Base-by-base conservation (phyloP, 2,329 filamentous ascomycete genomes). In the Trichoderma pleuroti region DNA sequence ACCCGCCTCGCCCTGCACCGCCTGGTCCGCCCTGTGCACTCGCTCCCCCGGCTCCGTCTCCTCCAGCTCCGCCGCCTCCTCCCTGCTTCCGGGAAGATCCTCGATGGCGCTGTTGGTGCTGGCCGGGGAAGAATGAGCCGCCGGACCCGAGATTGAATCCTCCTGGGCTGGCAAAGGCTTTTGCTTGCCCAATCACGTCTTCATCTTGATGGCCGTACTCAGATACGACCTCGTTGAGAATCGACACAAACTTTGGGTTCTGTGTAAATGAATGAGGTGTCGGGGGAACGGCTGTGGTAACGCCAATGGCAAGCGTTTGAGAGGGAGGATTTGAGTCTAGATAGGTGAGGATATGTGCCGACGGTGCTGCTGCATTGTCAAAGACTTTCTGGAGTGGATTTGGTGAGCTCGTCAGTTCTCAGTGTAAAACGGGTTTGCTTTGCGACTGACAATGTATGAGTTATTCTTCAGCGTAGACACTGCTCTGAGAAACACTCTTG, bases 11-110 rank as follows among this genome's bases (percentile, higher is more conserved):
- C 2, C 88, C 88, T 2, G 81, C 87, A 11, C 88, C 87, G 1
- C 88, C 88, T 1, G 86, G 85, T 24, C 87, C 88, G n/a, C 88
- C 88, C 76, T 90, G 87, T n/a, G 81, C 83, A 74, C 86, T 88
- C 57, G 87, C 86, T 39, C 87, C 87, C 18, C 86, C 86, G 1
- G 84, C 86, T 0, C 86, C 86, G 56, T 82, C 81, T 0, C 76
- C 83, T 32, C 80, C 81, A 21, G 81, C 80, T 54, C 81, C 82
- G 24, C 81, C 81, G 56, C 80, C 82, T 18, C 79, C 82, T 26
- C 80, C 78, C 70, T 81, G 77, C 72, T 78, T 80, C 30, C 74
- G 74, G 8, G 78, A 78, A 7, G 75, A 72, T 71, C 80, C 73
- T 64, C 80, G 78, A 7, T 76, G 78, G 32, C 78, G 77, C 66